These are phyloP conservation scores for Niveomyces coronatus DNA, from an alignment of 2,329 filamentous ascomycete genomes.

Conservation along the genomic window DNA sequence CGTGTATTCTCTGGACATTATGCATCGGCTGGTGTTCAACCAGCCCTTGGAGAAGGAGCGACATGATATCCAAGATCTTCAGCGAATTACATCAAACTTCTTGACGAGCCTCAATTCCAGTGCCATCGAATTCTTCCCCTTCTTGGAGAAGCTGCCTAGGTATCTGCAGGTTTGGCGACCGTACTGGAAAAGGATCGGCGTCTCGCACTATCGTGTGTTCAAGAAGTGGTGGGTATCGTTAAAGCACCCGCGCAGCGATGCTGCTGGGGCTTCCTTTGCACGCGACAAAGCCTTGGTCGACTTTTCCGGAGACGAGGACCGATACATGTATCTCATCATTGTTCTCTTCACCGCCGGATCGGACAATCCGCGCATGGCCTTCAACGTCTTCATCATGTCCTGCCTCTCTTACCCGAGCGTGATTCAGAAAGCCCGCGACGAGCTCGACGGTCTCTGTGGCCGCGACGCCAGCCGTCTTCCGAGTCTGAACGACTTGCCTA, in stretches of 20 bases:
- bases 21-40: conserved; percentile 25
- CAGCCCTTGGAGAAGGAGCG: conserved; percentile 21
- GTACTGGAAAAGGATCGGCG: conserved; percentile 22
- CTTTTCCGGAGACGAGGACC: conserved; percentile 22
- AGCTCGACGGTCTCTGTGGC: conserved; percentile 33
- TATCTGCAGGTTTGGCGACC: conserved; percentile 23
- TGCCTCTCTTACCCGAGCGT: conserved; percentile 22
- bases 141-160: conserved; percentile 20
- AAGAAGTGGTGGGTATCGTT: conserved; percentile 24
- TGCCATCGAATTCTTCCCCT: conserved; percentile 28
- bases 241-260: conserved; percentile 17
- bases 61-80: conserved; percentile 25
- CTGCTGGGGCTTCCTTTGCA: conserved; percentile 24
- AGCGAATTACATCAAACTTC: conserved; percentile 25
- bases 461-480: conserved; percentile 26
- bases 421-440: conserved; percentile 25
- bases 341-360: conserved; percentile 31
- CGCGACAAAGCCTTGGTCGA: conserved; percentile 23
- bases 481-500: conserved; percentile 26
- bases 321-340: conserved; percentile 29
- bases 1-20: conserved; percentile 28
- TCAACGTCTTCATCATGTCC: conserved; percentile 23
- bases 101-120: conserved; percentile 23
- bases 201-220: conserved; percentile 24
- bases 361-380: conserved; percentile 30